Base-by-base conservation (phyloP, 495 filamentous ascomycete genomes). In the Penicillium egyptiacum region DNA sequence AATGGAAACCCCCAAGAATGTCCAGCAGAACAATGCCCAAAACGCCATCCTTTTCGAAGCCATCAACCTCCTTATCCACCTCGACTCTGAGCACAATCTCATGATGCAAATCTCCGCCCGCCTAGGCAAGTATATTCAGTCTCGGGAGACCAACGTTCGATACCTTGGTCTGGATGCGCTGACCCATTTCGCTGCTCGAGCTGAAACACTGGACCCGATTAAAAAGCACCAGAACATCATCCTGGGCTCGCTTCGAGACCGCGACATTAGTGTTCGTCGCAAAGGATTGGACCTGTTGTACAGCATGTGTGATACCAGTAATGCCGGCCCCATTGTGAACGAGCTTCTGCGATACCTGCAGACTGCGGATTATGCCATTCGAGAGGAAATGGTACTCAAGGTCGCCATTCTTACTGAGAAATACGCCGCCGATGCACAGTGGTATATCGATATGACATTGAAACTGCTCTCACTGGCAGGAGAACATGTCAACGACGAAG, bases 371-470 rank as follows among this genome's bases (percentile, higher is more conserved):
- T 98, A 96, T 71, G 91, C 92, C 2, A 96, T 99, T 60, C 83
- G 95, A 50, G 95, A 99, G 73, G 95, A 99, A 70, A 98, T 99
- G 95, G 95, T 97, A 9, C 75, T 99, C 50, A 99, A 99, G 75
- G 95, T 99, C 67, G 95, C 95, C 33, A 98, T 99, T 63, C 70
- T 99, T 53, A 96, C 95, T 3, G 95, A 99, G 71, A 98, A 98
- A 69, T 99, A 98, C 66, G 95, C 95, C 22, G 96, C 92, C 1
- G 92, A 99, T 67, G 88, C 96, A 16, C 92, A 96, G 70, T 99
- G 95, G 95, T 99, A 99, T 75, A 95, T 99, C 55, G 91, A 99
- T 68, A 96, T 97, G 57, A 96, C 94, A 4, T 76, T 99, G 60
- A 89, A 93, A 50, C 83, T 99, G 26, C 89, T 99, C 55, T 92